Evolutionary conservation across 2,329 filamentous ascomycete species (phyloP).

Genomic region (Leptographium flavum): DNA sequence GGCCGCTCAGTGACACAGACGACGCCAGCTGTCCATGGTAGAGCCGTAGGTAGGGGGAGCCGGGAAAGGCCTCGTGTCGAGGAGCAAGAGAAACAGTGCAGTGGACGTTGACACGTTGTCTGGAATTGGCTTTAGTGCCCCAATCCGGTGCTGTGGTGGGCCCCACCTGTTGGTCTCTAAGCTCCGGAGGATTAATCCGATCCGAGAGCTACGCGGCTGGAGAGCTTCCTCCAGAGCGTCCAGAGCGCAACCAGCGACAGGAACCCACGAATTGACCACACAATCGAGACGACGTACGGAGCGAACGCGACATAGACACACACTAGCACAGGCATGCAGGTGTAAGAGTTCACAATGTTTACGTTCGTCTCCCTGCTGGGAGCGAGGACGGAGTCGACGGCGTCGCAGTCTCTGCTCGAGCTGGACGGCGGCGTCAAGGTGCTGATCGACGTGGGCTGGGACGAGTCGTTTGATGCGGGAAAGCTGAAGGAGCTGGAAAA

Average conservation of each 20-base stretch:
- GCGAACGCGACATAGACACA: neutral
- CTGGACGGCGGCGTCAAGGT: slow-evolving; percentile 95
- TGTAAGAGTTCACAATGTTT: slow-evolving; percentile 64
- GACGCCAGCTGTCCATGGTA: neutral
- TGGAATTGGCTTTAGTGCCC: neutral
- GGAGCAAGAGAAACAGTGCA: neutral
- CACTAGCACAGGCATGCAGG: no score
- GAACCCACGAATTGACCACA: neutral
- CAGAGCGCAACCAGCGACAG: no score
- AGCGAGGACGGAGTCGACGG: slow-evolving; percentile 72
- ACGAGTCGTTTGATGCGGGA: slow-evolving; percentile 71
- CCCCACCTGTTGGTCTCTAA: slow-evolving; percentile 8
- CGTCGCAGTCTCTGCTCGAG: slow-evolving; percentile 90
- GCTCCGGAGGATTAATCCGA: slow-evolving; percentile 20
- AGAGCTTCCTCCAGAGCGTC: neutral
- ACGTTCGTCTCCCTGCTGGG: slow-evolving; percentile 87
- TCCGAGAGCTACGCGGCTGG: neutral
- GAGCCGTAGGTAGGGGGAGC: neutral
- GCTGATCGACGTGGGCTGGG: slow-evolving; percentile 90
- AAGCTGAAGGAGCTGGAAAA: slow-evolving; percentile 83
- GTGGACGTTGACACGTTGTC: slow-evolving; percentile 7
- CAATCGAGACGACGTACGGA: neutral
- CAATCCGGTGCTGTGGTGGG: neutral
- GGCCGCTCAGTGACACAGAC: neutral
- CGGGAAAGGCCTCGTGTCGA: neutral